Evolutionary conservation across 768 basidiomycete species (phyloP), one percentile per base, ranked within the genome.

Genomic region (Suillus variegatus): DNA sequence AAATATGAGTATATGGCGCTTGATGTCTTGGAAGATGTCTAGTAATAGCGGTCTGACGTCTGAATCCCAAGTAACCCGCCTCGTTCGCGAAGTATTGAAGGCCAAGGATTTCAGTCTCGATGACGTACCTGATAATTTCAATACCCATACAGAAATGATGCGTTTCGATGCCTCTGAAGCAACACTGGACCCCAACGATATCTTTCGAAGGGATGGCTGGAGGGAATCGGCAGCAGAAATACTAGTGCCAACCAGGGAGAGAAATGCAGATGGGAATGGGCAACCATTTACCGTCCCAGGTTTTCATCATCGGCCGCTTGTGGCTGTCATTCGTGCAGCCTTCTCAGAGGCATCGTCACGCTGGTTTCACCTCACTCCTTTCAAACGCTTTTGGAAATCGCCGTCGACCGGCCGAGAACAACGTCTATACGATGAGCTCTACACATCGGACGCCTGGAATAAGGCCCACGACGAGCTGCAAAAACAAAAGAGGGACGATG

Each of bases 401-500:
- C 64, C 46, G 0, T 32, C 22, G 7, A 28, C 20, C 2, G 32
- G 38, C 1, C n/a, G 20, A 49, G 58, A 65, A 3, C 36, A 44
- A 13, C 22, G 20, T 1, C 0, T 74, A 12, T 60, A 68, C 36
- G 65, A 67, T 2, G 73, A 76, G 47, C 66, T 71, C 0, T 69
- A 69, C 38, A 69, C 68, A 0, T 60, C 68, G 1, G 38, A 60
- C 22, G 66, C 69, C 20, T 57, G 61, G 25, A 44, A 70, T 7
- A 67, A 68, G 25, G 60, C 61, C 10, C 67, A 71, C n/a, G 9
- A 63, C 3, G 55, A 60, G 38, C 62, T 71, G 6, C 67, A 69
- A 32, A 51, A 67, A 28, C 69, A 65, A 2, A 63, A 70, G 6
- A 60, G 47, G 8, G 72, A 74, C n/a, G 61, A 65, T 3, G 68